Evolutionary conservation across 2,329 filamentous ascomycete species (phyloP).

Genomic region (Trichoderma guizhouense): DNA sequence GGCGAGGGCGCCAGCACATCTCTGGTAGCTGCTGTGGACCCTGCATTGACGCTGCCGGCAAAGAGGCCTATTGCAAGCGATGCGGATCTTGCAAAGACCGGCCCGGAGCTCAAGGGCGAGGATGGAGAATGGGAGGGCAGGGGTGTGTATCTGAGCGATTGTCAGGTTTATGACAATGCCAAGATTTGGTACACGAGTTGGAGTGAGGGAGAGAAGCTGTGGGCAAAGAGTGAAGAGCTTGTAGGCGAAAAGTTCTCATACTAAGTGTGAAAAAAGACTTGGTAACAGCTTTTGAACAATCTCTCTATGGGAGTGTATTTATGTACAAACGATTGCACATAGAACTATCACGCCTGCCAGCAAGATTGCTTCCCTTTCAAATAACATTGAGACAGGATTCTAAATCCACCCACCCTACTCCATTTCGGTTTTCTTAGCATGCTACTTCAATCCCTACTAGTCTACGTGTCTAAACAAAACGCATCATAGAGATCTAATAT

Average conservation of each 20-base stretch:
- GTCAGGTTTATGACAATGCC: neutral
- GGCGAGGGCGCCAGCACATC: neutral
- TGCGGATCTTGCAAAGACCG: neutral
- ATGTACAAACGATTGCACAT: neutral
- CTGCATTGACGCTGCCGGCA: neutral
- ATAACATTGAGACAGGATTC: neutral
- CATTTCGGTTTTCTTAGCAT: neutral
- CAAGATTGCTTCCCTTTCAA: neutral
- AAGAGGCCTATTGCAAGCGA: neutral
- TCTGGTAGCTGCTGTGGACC: constrained; percentile 3
- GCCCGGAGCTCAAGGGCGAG: neutral
- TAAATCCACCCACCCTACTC: neutral
- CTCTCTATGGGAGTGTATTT: neutral
- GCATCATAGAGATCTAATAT: neutral
- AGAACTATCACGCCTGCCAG: neutral
- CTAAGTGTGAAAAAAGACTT: neutral
- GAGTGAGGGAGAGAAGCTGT: neutral
- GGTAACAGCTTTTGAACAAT: neutral
- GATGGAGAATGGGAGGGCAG: constrained; percentile 12
- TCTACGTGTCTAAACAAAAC: neutral
- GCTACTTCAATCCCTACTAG: neutral
- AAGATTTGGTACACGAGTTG: constrained; percentile 5
- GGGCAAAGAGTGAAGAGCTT: constrained; percentile 7
- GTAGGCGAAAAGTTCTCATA: neutral
- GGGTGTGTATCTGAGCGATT: constrained; percentile 5